These are phyloP conservation scores for Trichoderma koningii DNA, from an alignment of 2,329 filamentous ascomycete species.

Conservation along the genomic window DNA sequence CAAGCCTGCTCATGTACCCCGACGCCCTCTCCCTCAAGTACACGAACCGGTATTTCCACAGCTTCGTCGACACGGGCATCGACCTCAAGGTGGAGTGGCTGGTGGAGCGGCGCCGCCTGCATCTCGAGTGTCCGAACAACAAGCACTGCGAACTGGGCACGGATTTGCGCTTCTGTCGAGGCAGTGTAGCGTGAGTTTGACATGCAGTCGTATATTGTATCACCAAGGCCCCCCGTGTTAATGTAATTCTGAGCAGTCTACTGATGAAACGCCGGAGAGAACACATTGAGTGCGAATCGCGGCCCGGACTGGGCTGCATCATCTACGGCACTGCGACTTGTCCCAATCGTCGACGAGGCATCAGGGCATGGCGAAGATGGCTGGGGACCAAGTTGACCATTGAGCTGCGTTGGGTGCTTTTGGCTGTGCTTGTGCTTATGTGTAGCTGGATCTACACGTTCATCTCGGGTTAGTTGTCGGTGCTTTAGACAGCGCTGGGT, in stretches of 20 bases:
- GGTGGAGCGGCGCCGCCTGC: slow-evolving; percentile 61
- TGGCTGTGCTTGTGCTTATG: slow-evolving; percentile 46
- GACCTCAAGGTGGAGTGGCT: slow-evolving; percentile 70
- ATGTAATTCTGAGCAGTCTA: slow-evolving; percentile 42
- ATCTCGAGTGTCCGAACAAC: slow-evolving; percentile 66
- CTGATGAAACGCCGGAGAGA: slow-evolving; percentile 61
- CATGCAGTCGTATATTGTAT: too few relatives aligned
- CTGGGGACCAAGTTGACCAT: slow-evolving; percentile 48
- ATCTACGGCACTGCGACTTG: slow-evolving; percentile 55
- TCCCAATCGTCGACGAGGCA: slow-evolving; percentile 48
- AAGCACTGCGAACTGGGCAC: slow-evolving; percentile 59
- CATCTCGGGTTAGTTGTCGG: neutral
- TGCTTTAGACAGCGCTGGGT: neutral
- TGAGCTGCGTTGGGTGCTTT: slow-evolving; percentile 53
- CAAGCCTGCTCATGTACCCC: slow-evolving; percentile 64
- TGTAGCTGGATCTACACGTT: slow-evolving; percentile 24
- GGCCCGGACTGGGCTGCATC: slow-evolving; percentile 58
- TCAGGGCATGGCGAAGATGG: slow-evolving; percentile 49
- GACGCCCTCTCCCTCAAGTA: slow-evolving; percentile 73
- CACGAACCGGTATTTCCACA: slow-evolving; percentile 63
- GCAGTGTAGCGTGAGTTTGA: slow-evolving; percentile 55
- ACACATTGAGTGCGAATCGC: slow-evolving; percentile 62
- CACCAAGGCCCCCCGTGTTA: too few relatives aligned
- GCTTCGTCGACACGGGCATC: slow-evolving; percentile 65
- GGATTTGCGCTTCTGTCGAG: slow-evolving; percentile 61